Evolutionary conservation across 176 grass and related monocot genomes (phyloP).

Genomic region (Saccharum spontaneum): DNA sequence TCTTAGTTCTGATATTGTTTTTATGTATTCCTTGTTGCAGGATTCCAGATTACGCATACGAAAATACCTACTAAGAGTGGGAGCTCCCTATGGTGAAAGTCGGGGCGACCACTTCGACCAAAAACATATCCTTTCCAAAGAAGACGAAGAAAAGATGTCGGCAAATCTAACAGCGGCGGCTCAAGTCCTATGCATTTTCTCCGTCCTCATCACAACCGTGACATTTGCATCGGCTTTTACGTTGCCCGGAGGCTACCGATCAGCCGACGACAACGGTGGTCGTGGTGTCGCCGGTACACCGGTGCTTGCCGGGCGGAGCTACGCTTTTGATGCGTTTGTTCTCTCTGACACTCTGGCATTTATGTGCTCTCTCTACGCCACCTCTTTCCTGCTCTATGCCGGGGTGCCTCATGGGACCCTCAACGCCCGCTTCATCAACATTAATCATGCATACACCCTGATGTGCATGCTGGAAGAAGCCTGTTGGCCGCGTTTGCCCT

Average conservation of each 20-base stretch:
- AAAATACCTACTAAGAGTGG: neutral
- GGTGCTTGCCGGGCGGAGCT: too few relatives aligned
- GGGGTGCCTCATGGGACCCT: neutral
- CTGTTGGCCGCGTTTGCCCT: too few relatives aligned
- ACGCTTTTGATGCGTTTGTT: too few relatives aligned
- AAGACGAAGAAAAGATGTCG: too few relatives aligned
- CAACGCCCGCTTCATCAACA: fast-evolving
- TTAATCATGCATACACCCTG: too few relatives aligned
- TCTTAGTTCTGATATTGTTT: too few relatives aligned
- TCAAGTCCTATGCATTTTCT: neutral
- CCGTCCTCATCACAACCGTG: neutral
- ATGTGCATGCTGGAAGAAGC: too few relatives aligned
- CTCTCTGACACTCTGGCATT: neutral
- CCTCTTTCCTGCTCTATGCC: neutral
- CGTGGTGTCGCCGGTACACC: too few relatives aligned
- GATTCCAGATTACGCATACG: neutral
- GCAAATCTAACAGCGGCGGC: neutral
- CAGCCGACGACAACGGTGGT: too few relatives aligned
- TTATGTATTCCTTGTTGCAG: neutral
- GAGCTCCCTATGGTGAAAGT: neutral
- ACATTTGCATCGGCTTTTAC: neutral
- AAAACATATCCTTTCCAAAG: too few relatives aligned
- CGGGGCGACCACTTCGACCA: neutral
- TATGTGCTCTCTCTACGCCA: neutral
- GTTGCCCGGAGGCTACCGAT: too few relatives aligned